phyloP scores from a whole-genome alignment of 2,329 filamentous ascomycete species.

The Sporothrix curviconia region DNA sequence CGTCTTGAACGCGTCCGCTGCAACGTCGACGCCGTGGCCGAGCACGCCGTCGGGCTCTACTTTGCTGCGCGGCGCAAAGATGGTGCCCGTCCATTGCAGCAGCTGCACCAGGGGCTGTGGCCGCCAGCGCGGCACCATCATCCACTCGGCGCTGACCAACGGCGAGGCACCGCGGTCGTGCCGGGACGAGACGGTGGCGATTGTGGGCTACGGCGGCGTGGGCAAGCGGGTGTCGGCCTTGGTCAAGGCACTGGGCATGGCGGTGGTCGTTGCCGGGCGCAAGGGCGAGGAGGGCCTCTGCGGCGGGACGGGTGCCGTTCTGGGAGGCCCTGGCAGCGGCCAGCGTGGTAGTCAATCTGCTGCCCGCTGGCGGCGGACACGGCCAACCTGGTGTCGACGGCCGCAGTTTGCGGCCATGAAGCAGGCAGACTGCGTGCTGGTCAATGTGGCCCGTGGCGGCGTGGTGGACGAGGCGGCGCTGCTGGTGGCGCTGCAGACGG shows the following conservation, averaged over 20 bases:
- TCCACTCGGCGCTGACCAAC: slow-evolving; percentile 9
- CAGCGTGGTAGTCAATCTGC: slow-evolving; percentile 27
- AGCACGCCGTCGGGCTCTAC: slow-evolving; percentile 25
- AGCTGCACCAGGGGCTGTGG: slow-evolving; percentile 20
- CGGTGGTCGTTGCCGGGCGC: slow-evolving; percentile 21
- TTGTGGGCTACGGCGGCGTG: slow-evolving; percentile 30
- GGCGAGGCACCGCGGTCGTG: slow-evolving; percentile 6
- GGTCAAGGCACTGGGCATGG: slow-evolving; percentile 26
- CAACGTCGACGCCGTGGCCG: slow-evolving; percentile 25
- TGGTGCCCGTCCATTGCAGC: slow-evolving; percentile 28
- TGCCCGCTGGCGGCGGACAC: slow-evolving; percentile 26
- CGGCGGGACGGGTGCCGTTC: slow-evolving; percentile 23
- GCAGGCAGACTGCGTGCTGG: slow-evolving; percentile 22
- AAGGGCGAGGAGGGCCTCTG: slow-evolving; percentile 13
- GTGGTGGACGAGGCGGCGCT: slow-evolving; percentile 31
- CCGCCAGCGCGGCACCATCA: slow-evolving; percentile 20
- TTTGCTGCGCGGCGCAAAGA: slow-evolving; percentile 28
- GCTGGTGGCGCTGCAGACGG: slow-evolving; percentile 25
- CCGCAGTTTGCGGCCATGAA: slow-evolving; percentile 19
- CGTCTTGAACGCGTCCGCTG: slow-evolving; percentile 25
- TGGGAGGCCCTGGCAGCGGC: slow-evolving; percentile 23
- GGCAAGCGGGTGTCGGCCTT: slow-evolving; percentile 26
- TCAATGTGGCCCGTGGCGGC: slow-evolving; percentile 30
- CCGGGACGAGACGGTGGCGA: slow-evolving; percentile 21
- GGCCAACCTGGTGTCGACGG: slow-evolving; percentile 19